Evolutionary conservation across 176 grass and related monocot species (phyloP).

Genomic region (Canna indica): DNA sequence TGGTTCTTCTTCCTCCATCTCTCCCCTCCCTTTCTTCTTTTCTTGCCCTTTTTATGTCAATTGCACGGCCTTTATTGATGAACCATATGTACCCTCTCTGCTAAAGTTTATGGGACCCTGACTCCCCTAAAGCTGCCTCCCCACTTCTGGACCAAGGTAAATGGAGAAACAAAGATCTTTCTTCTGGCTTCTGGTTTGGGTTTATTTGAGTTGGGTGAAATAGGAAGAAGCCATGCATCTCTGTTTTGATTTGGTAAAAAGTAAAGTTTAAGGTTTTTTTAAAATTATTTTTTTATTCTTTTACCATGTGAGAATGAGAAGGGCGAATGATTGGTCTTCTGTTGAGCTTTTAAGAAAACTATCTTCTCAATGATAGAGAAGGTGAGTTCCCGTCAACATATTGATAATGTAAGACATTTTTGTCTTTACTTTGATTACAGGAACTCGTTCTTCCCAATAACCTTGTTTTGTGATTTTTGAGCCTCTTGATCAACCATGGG

Average conservation of each 20-base stretch:
- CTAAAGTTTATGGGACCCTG: slow-evolving; percentile 15
- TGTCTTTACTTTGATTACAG: background rate
- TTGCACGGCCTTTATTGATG: slow-evolving; percentile 28
- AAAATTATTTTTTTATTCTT: no score
- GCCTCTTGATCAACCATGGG: slow-evolving; percentile 34
- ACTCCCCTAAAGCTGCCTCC: background rate
- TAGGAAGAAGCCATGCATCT: background rate
- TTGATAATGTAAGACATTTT: background rate
- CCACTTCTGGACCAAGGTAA: background rate
- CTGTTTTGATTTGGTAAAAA: slow-evolving; percentile 1
- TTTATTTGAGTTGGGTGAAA: background rate
- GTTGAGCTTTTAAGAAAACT: background rate
- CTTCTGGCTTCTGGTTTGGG: background rate
- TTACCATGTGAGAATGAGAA: background rate
- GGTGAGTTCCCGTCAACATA: background rate
- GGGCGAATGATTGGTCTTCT: slow-evolving; percentile 6
- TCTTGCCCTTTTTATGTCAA: background rate
- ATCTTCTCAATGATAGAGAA: background rate
- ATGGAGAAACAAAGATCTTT: slow-evolving; percentile 2
- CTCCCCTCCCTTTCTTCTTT: background rate
- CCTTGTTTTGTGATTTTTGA: background rate
- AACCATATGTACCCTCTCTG: slow-evolving; percentile 4
- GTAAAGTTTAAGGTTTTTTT: background rate
- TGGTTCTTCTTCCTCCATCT: background rate
- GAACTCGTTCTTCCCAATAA: background rate